Base-by-base conservation (phyloP, 306 rosid genomes). In the Pterocarpus santalinus region DNA sequence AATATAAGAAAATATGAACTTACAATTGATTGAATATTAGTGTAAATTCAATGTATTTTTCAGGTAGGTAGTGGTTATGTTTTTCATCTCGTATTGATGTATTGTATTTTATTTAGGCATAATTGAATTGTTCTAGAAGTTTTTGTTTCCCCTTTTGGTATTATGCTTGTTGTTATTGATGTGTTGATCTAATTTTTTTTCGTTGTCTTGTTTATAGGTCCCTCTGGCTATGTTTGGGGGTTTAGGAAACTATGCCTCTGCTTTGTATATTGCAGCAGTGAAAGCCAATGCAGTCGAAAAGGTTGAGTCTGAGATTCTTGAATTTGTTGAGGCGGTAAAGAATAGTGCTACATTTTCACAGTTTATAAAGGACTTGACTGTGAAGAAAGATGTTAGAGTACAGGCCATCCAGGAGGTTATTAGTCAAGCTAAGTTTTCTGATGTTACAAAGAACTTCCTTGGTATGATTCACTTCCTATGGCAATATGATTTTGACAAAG, bases 141-240 rank as follows among this genome's bases (percentile, higher is more conserved):
- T 67, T 68, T 57, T 6, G 32, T 57, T 57, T 6, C 33, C 4
- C 35, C 46, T 13, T 15, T 56, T 5, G 4, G 5, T 16, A 30
- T 69, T 16, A 10, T 69, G 66, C 60, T 79, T 43, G 44, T 39
- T 39, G 10, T 53, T 63, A 33, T 75, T 3, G 51, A 53, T 69
- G 8, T 28, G 8, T 66, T 75, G 36, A 78, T 65, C 30, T 61
- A n/a, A 43, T 46, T 66, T 52, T 36, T 66, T 43, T 32, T 53
- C n/a, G 6, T 63, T 49, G 69, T 78, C 43, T 56, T 80, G 71
- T 81, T 74, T 80, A 74, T 87, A 95, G 99, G 83, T 92, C 36
- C 99, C 99, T 28, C 52, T 91, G 81, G 94, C 93, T 36, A 81
- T 95, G 90, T 95, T 62, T 82, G 99, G 99, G 72, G 98, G 97